Base-by-base conservation (phyloP, 306 rosid genomes). In the Cyclanthera cordifolia region DNA sequence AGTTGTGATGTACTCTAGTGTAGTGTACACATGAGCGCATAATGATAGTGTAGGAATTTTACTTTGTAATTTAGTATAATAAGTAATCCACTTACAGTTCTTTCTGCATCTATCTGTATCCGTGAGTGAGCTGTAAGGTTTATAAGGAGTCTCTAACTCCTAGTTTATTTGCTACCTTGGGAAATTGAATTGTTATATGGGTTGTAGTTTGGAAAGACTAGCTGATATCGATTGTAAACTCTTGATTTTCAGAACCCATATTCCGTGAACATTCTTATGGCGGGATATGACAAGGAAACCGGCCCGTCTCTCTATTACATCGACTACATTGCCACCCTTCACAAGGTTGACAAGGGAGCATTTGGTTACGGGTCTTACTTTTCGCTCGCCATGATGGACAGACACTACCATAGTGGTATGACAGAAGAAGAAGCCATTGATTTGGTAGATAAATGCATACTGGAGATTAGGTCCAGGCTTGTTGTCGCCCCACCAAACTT, bases 341-440 rank as follows among this genome's bases (percentile, higher is more conserved):
- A 93, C 95, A 93, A 93, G 86, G 91, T 93, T 80, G 96, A 93
- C 49, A 93, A 86, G 83, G 99, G 95, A 53, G 96, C 99, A 59
- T 93, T 90, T 67, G 99, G 99, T 37, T 93, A 88, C 53, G 99
- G 95, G 2, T 90, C 99, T 48, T 93, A 87, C 65, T 88, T 93
- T 52, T 76, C 99, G 20, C 94, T 93, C 48, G 70, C 96, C 32
- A 82, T 86, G 82, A 93, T 93, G 99, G 95, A 93, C 79, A 85
- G 97, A 82, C 96, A 89, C 86, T 92, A 71, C 74, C 92, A 85
- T 27, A 85, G 86, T 27, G 88, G 85, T 73, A 93, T 93, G 99
- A 76, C 94, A 0, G 75, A 87, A 51, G 87, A 93, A 70, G 96
- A 90, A 73, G 96, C 95, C 6, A 69, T 90, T 46, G 90, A 83